Evolutionary conservation across 495 filamentous ascomycete species (phyloP).

Genomic region (Thermothielavioides terrestris): DNA sequence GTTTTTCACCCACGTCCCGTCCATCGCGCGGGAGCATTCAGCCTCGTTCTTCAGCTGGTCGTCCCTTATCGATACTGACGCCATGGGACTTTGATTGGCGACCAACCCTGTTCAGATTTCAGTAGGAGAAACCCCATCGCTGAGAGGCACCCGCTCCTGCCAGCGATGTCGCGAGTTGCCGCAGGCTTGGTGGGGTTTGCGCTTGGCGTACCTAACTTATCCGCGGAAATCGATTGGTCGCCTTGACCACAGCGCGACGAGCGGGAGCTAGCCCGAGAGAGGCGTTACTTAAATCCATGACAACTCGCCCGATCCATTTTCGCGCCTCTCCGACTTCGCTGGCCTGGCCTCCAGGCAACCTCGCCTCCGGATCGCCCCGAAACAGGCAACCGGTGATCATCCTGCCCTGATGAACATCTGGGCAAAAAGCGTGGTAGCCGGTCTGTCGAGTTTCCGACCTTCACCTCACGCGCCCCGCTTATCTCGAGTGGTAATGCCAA

Average conservation of each 20-base stretch:
- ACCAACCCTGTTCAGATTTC: too few species aligned
- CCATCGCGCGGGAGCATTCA: too few species aligned
- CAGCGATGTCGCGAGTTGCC: neutral
- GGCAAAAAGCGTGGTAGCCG: too few species aligned
- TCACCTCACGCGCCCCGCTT: neutral
- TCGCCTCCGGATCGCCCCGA: constrained; percentile 11
- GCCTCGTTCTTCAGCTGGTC: neutral
- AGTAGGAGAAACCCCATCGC: too few species aligned
- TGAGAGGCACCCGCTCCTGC: too few species aligned
- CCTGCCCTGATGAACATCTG: too few species aligned
- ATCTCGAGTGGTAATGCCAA: constrained; percentile 6
- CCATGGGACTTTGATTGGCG: constrained; percentile 1
- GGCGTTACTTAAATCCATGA: constrained; percentile 1
- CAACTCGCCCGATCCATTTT: constrained; percentile 10
- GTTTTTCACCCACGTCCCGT: too few species aligned
- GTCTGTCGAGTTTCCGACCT: neutral
- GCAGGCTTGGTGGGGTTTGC: neutral
- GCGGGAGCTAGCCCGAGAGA: neutral
- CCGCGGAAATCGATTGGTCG: constrained; percentile 11
- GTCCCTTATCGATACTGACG: constrained; percentile 1
- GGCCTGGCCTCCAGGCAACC: neutral
- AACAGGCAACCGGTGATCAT: constrained; percentile 2
- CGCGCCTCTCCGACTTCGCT: constrained; percentile 15
- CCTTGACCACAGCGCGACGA: constrained; percentile 3
- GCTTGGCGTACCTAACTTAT: constrained; percentile 4